Percentiles rank a stretch among this genome's conserved stretches.
These are phyloP conservation scores for Entomortierella parvispora DNA, from an alignment of 192 early-diverging fungal genomes.

Conservation along the genomic window DNA sequence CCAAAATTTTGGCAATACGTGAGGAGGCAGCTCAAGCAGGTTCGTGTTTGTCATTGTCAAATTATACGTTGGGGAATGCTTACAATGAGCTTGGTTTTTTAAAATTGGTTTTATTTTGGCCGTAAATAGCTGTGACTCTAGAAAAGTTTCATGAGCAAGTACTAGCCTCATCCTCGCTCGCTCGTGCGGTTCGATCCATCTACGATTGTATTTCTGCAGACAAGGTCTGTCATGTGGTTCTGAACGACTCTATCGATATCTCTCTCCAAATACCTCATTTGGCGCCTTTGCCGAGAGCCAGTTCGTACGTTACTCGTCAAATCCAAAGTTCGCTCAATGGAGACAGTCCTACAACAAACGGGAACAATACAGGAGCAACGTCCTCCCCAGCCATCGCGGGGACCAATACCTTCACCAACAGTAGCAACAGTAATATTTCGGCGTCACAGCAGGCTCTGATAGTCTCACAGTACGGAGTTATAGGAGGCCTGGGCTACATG, in stretches of 20 bases:
- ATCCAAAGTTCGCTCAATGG: slow-evolving; percentile 8
- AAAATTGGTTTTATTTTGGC: no score
- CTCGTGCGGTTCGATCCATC: slow-evolving; percentile 67
- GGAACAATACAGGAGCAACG: no score
- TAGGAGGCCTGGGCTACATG: slow-evolving; percentile 32
- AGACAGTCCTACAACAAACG: slow-evolving; percentile 22
- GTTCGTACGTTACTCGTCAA: slow-evolving; percentile 20
- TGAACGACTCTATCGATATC: slow-evolving; percentile 84
- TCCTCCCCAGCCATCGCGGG: background rate
- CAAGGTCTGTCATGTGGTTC: slow-evolving; percentile 67
- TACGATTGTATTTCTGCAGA: slow-evolving; percentile 63
- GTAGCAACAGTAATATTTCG: background rate
- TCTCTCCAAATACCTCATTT: slow-evolving; percentile 71
- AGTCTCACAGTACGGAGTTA: slow-evolving; percentile 24
- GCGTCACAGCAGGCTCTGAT: slow-evolving; percentile 35
- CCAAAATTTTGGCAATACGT: slow-evolving; percentile 75
- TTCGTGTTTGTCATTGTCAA: no score
- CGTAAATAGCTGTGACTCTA: slow-evolving; percentile 13
- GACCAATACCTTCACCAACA: background rate
- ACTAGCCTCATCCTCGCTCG: slow-evolving; percentile 66
- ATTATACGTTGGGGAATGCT: no score
- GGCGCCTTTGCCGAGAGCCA: slow-evolving; percentile 28
- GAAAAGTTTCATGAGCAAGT: slow-evolving; percentile 62
- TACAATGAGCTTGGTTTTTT: no score
- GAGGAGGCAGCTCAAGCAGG: slow-evolving; percentile 67